Evolutionary conservation across 1,284 basidiomycete genomes (phyloP).

Genomic region (Xerocomus nothofagi): DNA sequence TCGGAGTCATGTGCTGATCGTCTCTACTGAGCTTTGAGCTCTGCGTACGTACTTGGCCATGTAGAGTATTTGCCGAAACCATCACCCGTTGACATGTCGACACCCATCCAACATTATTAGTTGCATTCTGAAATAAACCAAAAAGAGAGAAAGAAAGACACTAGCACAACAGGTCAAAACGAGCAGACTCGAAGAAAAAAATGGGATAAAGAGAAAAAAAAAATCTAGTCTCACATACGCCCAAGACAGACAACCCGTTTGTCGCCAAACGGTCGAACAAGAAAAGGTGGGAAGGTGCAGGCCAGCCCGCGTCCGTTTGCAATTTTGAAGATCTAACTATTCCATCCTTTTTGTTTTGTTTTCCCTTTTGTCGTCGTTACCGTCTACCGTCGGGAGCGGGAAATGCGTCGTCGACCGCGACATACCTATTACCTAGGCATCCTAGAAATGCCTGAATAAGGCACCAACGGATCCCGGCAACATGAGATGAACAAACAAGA

Average conservation of each 20-base stretch:
- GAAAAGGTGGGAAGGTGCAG: background rate
- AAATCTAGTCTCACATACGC: constrained; percentile 3
- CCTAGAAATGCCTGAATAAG: constrained; percentile 25
- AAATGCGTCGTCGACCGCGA: background rate
- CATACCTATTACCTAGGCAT: constrained; percentile 27
- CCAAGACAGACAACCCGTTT: background rate
- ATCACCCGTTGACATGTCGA: too few relatives aligned
- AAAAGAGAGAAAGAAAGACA: too few relatives aligned
- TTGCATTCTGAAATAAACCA: too few relatives aligned
- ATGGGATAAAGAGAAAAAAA: background rate
- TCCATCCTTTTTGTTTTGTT: background rate
- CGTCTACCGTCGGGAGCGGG: background rate
- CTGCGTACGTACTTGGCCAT: too few relatives aligned
- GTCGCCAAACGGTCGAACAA: background rate
- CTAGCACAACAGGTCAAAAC: too few relatives aligned
- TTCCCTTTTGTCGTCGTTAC: background rate
- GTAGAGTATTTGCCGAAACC: too few relatives aligned
- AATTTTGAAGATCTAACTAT: constrained; percentile 6
- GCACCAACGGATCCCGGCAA: constrained; percentile 21
- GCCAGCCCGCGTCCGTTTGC: constrained; percentile 23
- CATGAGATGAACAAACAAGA: constrained; percentile 7
- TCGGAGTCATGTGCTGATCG: too few relatives aligned
- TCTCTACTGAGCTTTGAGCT: too few relatives aligned
- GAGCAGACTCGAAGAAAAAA: too few relatives aligned
- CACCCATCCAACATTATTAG: too few relatives aligned